Percentiles rank a stretch among this genome's conserved stretches.
These are phyloP conservation scores for Xylaria hypoxylon DNA, from an alignment of 2,329 filamentous ascomycete genomes.

Conservation along the genomic window DNA sequence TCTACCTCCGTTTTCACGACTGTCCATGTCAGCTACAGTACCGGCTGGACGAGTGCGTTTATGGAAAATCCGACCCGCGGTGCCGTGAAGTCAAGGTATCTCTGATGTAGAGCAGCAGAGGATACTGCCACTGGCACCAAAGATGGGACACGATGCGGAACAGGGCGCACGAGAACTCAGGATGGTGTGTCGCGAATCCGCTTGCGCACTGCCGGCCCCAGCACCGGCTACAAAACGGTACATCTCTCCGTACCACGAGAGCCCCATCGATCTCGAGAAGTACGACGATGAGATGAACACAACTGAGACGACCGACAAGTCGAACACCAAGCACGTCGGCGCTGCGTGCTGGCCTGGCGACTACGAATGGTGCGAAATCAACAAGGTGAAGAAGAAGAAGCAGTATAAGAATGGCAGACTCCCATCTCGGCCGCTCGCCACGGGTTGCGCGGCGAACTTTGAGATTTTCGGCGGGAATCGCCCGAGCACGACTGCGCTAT, in stretches of 20 bases:
- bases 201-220: neutral
- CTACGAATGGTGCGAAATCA: too few species aligned
- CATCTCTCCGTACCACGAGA: slow-evolving; percentile 33
- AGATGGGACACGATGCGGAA: slow-evolving; percentile 15
- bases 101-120: slow-evolving; percentile 39
- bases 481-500: neutral
- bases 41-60: slow-evolving; percentile 40
- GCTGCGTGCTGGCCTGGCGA: neutral
- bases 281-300: slow-evolving; percentile 27
- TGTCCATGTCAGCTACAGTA: slow-evolving; percentile 46
- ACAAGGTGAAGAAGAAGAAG: neutral
- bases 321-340: neutral
- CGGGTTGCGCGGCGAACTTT: slow-evolving; percentile 35
- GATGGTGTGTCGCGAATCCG: neutral
- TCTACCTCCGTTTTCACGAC: slow-evolving; percentile 39
- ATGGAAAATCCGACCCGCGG: slow-evolving; percentile 38
- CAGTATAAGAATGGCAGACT: neutral
- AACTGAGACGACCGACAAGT: neutral
- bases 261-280: slow-evolving; percentile 32
- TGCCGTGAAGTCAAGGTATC: slow-evolving; percentile 37
- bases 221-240: neutral
- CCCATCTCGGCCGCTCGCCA: slow-evolving; percentile 13
- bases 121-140: slow-evolving; percentile 41
- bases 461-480: slow-evolving; percentile 22
- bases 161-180: neutral